phyloP scores from a whole-genome alignment of 2,329 filamentous ascomycete species.

The Xylaria arbuscula region DNA sequence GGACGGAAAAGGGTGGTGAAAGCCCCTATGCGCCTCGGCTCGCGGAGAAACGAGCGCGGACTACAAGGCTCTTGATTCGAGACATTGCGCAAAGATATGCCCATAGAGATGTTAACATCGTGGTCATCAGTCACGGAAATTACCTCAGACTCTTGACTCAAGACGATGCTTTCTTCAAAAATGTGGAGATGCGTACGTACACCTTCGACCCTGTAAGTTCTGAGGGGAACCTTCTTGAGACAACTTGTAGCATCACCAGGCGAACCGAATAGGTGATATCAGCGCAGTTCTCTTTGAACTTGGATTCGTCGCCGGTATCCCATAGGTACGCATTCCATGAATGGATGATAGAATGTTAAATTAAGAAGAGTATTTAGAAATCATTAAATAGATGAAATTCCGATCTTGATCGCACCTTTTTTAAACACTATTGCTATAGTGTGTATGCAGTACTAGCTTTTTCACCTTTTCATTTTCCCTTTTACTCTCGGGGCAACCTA shows the following conservation, averaged over 20 bases:
- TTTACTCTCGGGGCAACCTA: too few species aligned
- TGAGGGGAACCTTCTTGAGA: not conserved
- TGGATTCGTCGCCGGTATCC: too few species aligned
- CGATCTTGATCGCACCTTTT: too few species aligned
- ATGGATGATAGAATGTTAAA: too few species aligned
- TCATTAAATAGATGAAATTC: too few species aligned
- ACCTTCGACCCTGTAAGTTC: not conserved
- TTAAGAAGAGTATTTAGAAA: too few species aligned
- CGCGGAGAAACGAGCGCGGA: not conserved
- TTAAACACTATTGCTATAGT: too few species aligned
- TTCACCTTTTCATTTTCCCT: too few species aligned
- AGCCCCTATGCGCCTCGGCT: not conserved
- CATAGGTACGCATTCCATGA: too few species aligned
- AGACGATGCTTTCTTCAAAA: not conserved
- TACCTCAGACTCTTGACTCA: not conserved
- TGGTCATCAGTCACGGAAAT: slow-evolving; percentile 4
- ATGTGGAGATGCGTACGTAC: slow-evolving; percentile 22
- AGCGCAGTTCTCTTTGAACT: not conserved
- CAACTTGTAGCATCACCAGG: slow-evolving; percentile 1
- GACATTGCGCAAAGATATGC: not conserved
- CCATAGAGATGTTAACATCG: slow-evolving; percentile 14
- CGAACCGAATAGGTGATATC: not conserved
- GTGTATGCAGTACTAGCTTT: too few species aligned
- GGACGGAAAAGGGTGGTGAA: not conserved
- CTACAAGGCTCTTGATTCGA: slow-evolving; percentile 9